Evolutionary conservation across 2,329 filamentous ascomycete species (phyloP).

Genomic region (Calonectria pauciramosa): DNA sequence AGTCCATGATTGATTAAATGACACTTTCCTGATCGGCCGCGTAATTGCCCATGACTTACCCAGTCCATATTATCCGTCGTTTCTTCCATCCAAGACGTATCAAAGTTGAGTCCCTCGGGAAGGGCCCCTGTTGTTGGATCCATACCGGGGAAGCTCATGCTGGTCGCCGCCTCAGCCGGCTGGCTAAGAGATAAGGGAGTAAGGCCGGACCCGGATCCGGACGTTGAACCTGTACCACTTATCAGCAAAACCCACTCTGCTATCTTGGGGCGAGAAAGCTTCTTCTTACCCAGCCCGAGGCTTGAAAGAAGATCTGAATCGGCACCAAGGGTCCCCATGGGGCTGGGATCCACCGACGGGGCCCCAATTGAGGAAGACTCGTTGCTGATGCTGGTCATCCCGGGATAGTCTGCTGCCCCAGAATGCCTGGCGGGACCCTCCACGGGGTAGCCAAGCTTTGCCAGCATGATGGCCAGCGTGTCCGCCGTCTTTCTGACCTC

Average conservation of each 20-base stretch:
- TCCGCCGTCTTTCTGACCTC: slow-evolving; percentile 62
- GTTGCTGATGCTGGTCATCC: slow-evolving; percentile 17
- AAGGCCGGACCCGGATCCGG: slow-evolving; percentile 36
- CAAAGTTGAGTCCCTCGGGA: slow-evolving; percentile 46
- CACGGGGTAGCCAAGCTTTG: slow-evolving; percentile 54
- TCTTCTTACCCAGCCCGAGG: slow-evolving; percentile 41
- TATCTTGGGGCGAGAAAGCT: neutral
- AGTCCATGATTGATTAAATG: slow-evolving; percentile 16
- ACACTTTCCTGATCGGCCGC: neutral
- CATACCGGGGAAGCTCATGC: slow-evolving; percentile 39
- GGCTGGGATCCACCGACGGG: slow-evolving; percentile 39
- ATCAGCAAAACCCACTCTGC: slow-evolving; percentile 32
- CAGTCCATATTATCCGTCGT: slow-evolving; percentile 53
- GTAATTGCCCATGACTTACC: slow-evolving; percentile 46
- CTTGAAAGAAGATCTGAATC: slow-evolving; percentile 38
- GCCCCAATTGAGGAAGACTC: slow-evolving; percentile 35
- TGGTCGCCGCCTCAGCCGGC: slow-evolving; percentile 33
- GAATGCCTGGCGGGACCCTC: slow-evolving; percentile 26
- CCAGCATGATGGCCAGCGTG: slow-evolving; percentile 61
- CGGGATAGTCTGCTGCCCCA: slow-evolving; percentile 8
- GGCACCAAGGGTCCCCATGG: slow-evolving; percentile 34
- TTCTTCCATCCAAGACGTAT: slow-evolving; percentile 53
- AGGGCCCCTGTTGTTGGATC: slow-evolving; percentile 21
- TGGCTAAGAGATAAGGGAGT: slow-evolving; percentile 39
- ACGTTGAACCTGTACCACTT: slow-evolving; percentile 29